Evolutionary conservation across 306 rosid species (phyloP), one percentile per base, ranked within the genome.

Genomic region (Trifolium dubium): DNA sequence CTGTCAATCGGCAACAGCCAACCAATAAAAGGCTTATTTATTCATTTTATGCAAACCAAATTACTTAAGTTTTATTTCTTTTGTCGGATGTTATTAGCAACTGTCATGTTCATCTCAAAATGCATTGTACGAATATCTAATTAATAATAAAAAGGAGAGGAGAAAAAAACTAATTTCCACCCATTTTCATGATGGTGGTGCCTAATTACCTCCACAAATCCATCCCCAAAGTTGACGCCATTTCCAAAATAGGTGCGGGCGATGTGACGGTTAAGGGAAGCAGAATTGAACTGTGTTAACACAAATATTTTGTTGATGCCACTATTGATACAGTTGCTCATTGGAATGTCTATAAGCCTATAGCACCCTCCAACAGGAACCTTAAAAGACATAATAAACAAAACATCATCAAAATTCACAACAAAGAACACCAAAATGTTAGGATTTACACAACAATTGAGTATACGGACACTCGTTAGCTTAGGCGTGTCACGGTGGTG

Each of bases 351-450:
- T 56, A 94, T 94, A 67, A 92, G 87, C 81, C 96, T 88, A 83
- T 94, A 94, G 80, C 96, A 89, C 60, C 98, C 98, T 60, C 98
- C 98, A 46, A 94, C 81, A 1, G 98, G 97, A 35, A 94, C 98
- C 98, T 94, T 10, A 56, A 23, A 87, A 32, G 65, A 69, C 46
- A 64, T 23, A 34, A 4, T 10, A 8, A 15, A 62, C 67, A 63
- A 53, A 59, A 11, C 23, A 59, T 53, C 43, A 49, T 55, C 72
- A 46, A 3, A 56, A 56, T 28, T 14, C 50, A 44, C 63, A 56
- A 10, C 15, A 28, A 4, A 34, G 53, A 71, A 19, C 55, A 55
- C 55, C 23, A 53, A 34, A 18, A 81, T 47, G 17, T 44, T 10
- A 18, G 47, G 51, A 53, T 30, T 58, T 41, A 15, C 41, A 67